Percentiles rank a stretch among this genome's conserved stretches.
phyloP scores from a whole-genome alignment of 768 basidiomycete species.

The Kwoniella sp. region DNA sequence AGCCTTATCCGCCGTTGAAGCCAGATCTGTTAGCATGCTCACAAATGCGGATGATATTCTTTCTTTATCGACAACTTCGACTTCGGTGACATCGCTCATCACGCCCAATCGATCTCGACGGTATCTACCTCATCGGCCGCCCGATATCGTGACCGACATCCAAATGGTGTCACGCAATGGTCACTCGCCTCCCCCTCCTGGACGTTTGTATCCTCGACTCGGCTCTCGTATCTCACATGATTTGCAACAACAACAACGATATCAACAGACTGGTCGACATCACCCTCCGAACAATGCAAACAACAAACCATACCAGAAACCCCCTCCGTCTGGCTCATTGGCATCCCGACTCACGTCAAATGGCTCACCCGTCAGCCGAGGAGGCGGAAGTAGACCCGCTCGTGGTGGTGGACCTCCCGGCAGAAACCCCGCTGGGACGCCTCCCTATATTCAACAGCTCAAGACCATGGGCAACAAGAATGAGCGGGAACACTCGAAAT shows the following conservation, averaged over 20 bases:
- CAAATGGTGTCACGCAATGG: neutral
- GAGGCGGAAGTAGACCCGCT: slow-evolving; percentile 10
- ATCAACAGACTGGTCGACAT: slow-evolving; percentile 22
- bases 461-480: slow-evolving; percentile 19
- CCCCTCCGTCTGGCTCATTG: slow-evolving; percentile 9
- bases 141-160: slow-evolving; percentile 5
- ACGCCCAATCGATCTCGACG: neutral
- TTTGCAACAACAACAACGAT: neutral
- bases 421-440: slow-evolving; percentile 19
- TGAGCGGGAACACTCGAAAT: slow-evolving; percentile 17
- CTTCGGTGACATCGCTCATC: neutral
- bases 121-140: slow-evolving; percentile 10
- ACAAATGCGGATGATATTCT: slow-evolving; percentile 13
- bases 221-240: neutral
- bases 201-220: neutral
- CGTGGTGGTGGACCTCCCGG: slow-evolving; percentile 8
- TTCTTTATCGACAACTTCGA: slow-evolving; percentile 1
- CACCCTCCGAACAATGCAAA: slow-evolving; percentile 18
- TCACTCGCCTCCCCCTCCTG: slow-evolving; percentile 3
- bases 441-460: slow-evolving; percentile 14
- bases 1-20: slow-evolving; percentile 19
- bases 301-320: slow-evolving; percentile 29
- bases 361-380: slow-evolving; percentile 4
- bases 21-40: slow-evolving; percentile 14
- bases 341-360: slow-evolving; percentile 3